phyloP scores from a whole-genome alignment of 2,329 filamentous ascomycete genomes.

The Apiospora saccharicola region DNA sequence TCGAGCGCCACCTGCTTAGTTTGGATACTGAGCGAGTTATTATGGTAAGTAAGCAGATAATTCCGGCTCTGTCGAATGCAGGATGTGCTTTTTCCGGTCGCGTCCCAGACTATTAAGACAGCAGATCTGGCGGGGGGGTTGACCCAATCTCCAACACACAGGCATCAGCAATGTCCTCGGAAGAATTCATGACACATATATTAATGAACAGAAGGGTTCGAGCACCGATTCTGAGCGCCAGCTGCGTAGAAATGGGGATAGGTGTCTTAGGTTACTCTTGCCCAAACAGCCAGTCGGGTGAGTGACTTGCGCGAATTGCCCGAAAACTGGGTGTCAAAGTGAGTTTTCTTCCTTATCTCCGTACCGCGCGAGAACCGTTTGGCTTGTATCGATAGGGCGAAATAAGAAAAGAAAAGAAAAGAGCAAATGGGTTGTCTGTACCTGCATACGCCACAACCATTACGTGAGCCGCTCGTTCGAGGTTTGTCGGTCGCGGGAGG shows the following conservation, averaged over 20 bases:
- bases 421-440: not conserved
- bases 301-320: not conserved
- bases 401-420: not conserved
- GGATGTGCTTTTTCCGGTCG: not conserved
- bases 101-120: not conserved
- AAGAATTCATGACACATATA: not conserved
- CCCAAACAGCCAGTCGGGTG: not conserved
- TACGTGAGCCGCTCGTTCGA: not conserved
- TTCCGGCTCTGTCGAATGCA: not conserved
- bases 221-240: not conserved
- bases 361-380: not conserved
- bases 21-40: no score
- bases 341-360: not conserved
- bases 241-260: not conserved
- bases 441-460: not conserved
- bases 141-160: not conserved
- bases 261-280: not conserved
- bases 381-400: not conserved
- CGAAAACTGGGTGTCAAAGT: not conserved
- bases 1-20: not conserved
- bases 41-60: not conserved
- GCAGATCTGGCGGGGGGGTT: not conserved
- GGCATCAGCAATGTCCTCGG: not conserved
- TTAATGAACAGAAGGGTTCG: slow-evolving; percentile 2
- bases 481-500: not conserved